Base-by-base conservation (phyloP, 2,329 filamentous ascomycete genomes). In the Metarhizium rileyi region DNA sequence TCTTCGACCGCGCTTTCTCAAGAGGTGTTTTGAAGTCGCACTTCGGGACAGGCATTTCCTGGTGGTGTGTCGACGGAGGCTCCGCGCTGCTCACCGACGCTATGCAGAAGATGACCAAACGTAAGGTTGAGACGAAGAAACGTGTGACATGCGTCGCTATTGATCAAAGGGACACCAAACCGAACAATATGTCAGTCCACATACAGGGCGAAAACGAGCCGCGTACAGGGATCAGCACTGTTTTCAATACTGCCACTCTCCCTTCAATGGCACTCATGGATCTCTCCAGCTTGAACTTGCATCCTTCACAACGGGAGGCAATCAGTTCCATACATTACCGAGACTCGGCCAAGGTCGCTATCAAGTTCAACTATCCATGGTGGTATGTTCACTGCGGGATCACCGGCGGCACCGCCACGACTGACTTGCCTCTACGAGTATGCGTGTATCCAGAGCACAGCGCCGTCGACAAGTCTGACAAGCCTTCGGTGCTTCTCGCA, bases 361-460 rank as follows among this genome's bases (percentile, higher is more conserved):
- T 70, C 49, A 62, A 63, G 27, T 70, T 68, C 57, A 59, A 50
- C 16, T 46, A 50, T 2, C 52, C 56, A 5, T 70, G 66, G 66
- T 70, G 67, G 67, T 53, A 57, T 14, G 41, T 40, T 22, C 16
- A 53, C 3, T 45, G 14, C 36, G 49, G 48, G 36, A 64, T 66
- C 56, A 56, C 48, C 7, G 67, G 65, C 18, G 66, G 66, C 3
- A 33, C 59, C 1, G 57, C 52, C n/a, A 49, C 53, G 20, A 61
- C 65, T 5, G 66, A 70, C 52, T 55, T 63, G 4, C 55, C 58
- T 2, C 53, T 65, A 22, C 59, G 66, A 14, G 58, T 52, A 6
- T 61, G 57, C 47, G 66, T 69, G 5, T 69, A 69, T 55, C 66
- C 66, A 7, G 66, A 64, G 1, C 69, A 66, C 54, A 66, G 66